Evolutionary conservation across 2,329 filamentous ascomycete genomes (phyloP).

Genomic region (Coniella lustricola): DNA sequence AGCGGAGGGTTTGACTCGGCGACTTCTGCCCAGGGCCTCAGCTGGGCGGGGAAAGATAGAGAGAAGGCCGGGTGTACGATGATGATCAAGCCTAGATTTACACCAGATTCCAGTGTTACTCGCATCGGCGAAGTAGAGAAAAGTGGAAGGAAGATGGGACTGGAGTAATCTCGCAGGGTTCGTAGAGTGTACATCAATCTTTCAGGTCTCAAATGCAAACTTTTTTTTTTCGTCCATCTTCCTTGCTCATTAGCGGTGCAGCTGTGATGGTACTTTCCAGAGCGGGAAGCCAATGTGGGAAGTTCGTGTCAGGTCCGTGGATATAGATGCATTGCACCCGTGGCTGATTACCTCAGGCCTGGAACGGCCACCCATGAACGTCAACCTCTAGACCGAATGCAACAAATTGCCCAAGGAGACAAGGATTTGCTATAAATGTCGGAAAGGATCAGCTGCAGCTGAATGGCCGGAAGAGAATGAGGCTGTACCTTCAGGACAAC

Average conservation of each 20-base stretch:
- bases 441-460: no score
- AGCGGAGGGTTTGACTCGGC: not conserved
- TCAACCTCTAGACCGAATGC: no score
- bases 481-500: no score
- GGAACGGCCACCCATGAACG: no score
- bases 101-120: slow-evolving; percentile 12
- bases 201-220: slow-evolving; percentile 20
- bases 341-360: no score
- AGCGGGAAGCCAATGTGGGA: no score
- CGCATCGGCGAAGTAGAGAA: slow-evolving; percentile 15
- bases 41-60: not conserved
- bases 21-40: not conserved
- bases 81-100: slow-evolving; percentile 17
- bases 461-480: no score
- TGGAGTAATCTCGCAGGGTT: slow-evolving; percentile 25
- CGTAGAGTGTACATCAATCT: slow-evolving; percentile 36
- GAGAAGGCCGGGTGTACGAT: not conserved
- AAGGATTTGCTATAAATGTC: no score
- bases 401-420: no score
- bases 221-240: slow-evolving; percentile 10
- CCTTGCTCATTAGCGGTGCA: not conserved
- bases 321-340: no score
- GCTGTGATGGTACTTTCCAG: no score
- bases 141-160: slow-evolving; percentile 7
- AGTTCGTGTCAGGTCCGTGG: no score